Conservation (phyloP, 495 filamentous ascomycete species). For the Aspergillus affinis region DNA sequence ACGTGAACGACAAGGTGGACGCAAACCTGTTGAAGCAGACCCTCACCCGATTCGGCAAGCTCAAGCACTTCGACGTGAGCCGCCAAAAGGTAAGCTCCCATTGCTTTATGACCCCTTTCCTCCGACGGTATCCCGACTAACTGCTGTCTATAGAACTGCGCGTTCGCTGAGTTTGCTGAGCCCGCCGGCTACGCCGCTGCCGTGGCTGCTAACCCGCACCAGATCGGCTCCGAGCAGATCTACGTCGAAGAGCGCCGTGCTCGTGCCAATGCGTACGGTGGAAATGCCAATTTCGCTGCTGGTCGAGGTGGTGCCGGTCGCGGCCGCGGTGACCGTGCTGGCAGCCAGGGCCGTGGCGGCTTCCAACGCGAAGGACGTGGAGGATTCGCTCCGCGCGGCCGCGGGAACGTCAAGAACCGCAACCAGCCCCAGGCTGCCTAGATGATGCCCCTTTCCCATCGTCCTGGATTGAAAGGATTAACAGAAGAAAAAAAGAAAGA, state of each 20-base stretch:
- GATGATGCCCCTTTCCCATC: constrained; percentile 12
- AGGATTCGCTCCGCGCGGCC: constrained; percentile 51
- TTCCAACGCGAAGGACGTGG: constrained; percentile 66
- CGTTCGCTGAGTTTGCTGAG: constrained; percentile 90
- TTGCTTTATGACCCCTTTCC: neutral
- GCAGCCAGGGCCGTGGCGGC: constrained; percentile 66
- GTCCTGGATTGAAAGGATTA: neutral
- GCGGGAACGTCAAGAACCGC: constrained; percentile 51
- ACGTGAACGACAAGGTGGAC: constrained; percentile 82
- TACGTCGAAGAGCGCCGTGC: constrained; percentile 85
- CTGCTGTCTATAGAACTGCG: constrained; percentile 69
- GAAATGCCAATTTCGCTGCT: constrained; percentile 56
- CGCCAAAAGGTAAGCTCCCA: constrained; percentile 71
- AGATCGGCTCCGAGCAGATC: constrained; percentile 76
- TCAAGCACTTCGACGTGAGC: constrained; percentile 86
- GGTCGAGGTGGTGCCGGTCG: constrained; percentile 58
- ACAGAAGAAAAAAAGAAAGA: neutral
- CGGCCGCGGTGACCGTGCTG: constrained; percentile 67
- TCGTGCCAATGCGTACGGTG: constrained; percentile 64
- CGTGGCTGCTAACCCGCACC: constrained; percentile 80
- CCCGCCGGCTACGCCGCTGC: constrained; percentile 76
- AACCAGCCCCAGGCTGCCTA: constrained; percentile 52
- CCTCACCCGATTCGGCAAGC: constrained; percentile 70
- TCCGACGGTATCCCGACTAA: constrained; percentile 5
- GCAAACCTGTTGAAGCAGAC: constrained; percentile 62